Percentiles rank a stretch among this genome's conserved stretches.
Evolutionary conservation across 2,329 filamentous ascomycete genomes (phyloP).

Genomic region (Diaporthe longicolla): DNA sequence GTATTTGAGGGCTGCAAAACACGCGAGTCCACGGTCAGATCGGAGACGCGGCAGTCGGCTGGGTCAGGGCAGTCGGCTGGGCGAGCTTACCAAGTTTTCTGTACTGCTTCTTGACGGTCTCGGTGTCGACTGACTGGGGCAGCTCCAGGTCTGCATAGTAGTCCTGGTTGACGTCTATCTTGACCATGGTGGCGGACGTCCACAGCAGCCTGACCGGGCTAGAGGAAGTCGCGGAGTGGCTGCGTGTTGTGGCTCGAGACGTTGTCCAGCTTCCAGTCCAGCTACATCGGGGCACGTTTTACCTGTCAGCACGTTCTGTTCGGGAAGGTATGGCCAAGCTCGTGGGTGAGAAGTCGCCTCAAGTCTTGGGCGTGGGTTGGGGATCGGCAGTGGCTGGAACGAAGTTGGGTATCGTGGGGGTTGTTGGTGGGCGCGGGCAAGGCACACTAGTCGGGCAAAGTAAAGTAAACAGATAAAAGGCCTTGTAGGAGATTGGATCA

Average conservation of each 20-base stretch:
- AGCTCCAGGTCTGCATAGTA: conserved; percentile 91
- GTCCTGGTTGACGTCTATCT: conserved; percentile 77
- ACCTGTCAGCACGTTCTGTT: conserved; percentile 7
- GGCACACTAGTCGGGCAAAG: background rate
- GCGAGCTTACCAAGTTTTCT: conserved; percentile 78
- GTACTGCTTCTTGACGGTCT: conserved; percentile 89
- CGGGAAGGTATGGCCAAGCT: background rate
- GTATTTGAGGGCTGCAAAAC: conserved; percentile 78
- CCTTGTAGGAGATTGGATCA: conserved; percentile 14
- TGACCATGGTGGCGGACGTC: conserved; percentile 70
- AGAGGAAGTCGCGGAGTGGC: conserved; percentile 10
- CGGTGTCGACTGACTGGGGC: conserved; percentile 71
- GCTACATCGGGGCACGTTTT: conserved; percentile 31
- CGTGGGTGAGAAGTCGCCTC: background rate
- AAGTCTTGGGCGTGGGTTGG: background rate
- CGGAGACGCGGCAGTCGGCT: conserved; percentile 43
- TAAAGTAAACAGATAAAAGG: conserved; percentile 11
- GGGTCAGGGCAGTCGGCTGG: background rate
- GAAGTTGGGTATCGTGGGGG: conserved; percentile 1
- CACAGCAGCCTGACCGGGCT: conserved; percentile 49
- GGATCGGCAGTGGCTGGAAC: conserved; percentile 16
- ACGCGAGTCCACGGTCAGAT: conserved; percentile 19
- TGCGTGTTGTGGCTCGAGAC: conserved; percentile 13
- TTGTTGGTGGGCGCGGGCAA: background rate
- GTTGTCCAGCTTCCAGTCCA: conserved; percentile 1